Conservation (phyloP, 2,329 filamentous ascomycete species). For the Pseudogymnoascus sp. region DNA sequence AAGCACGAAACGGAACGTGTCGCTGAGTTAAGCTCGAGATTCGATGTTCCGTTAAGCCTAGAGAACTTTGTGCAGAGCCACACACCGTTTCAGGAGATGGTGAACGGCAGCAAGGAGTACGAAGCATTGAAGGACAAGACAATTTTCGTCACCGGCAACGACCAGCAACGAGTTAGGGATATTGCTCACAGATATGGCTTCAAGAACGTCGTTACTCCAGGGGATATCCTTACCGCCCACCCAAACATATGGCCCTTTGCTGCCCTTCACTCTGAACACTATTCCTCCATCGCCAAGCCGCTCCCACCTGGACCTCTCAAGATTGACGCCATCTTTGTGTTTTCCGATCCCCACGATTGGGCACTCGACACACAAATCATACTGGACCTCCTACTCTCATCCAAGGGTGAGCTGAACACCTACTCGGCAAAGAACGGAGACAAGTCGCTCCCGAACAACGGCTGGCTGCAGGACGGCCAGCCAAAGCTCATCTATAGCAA, state of each 20-base stretch:
- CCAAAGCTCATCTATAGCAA: constrained; percentile 83
- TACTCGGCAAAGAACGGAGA: constrained; percentile 65
- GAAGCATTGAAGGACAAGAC: constrained; percentile 52
- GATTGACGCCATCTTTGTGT: constrained; percentile 86
- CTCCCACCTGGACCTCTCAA: constrained; percentile 55
- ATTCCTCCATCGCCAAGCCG: constrained; percentile 48
- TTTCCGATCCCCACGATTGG: constrained; percentile 96
- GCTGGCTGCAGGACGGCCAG: constrained; percentile 78
- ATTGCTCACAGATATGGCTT: constrained; percentile 55
- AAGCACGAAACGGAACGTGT: constrained; percentile 70
- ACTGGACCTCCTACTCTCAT: constrained; percentile 72
- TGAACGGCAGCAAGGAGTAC: constrained; percentile 48
- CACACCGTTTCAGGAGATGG: constrained; percentile 73
- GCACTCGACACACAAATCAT: constrained; percentile 82
- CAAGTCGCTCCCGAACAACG: constrained; percentile 55
- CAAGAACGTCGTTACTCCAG: constrained; percentile 73
- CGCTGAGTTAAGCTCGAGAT: constrained; percentile 56
- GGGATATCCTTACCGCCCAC: constrained; percentile 69
- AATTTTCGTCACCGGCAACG: constrained; percentile 67
- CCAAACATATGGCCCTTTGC: constrained; percentile 80
- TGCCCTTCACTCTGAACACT: constrained; percentile 54
- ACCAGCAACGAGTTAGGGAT: constrained; percentile 40
- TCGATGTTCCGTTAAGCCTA: constrained; percentile 56
- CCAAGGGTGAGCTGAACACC: constrained; percentile 72
- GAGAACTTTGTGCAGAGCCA: constrained; percentile 81